These are phyloP conservation scores for Orbilia ellipsospora DNA, from an alignment of 2,329 filamentous ascomycete species.

Conservation along the genomic window DNA sequence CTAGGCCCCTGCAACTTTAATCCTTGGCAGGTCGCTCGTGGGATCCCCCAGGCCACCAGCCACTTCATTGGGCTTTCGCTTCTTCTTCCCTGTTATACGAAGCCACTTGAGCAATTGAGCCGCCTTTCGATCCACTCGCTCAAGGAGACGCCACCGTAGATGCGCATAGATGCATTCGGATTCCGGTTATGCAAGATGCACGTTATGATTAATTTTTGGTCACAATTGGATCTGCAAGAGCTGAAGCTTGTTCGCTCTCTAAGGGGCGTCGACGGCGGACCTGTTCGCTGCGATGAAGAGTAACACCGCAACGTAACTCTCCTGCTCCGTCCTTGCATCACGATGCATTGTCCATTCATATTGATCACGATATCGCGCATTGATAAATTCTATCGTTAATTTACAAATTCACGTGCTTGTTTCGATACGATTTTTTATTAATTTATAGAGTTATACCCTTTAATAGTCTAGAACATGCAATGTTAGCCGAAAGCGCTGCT, in stretches of 20 bases:
- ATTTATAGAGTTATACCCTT: constrained; percentile 6
- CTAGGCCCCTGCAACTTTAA: constrained; percentile 10
- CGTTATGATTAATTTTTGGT: constrained; percentile 16
- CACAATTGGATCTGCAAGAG: constrained; percentile 25
- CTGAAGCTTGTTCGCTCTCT: constrained; percentile 55
- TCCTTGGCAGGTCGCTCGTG: constrained; percentile 29
- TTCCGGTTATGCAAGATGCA: constrained; percentile 47
- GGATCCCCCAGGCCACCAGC: constrained; percentile 17
- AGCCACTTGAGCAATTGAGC: constrained; percentile 52
- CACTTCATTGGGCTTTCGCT: constrained; percentile 31
- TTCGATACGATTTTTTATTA: constrained; percentile 31
- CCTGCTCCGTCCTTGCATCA: no score
- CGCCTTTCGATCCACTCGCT: constrained; percentile 26
- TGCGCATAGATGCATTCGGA: constrained; percentile 24
- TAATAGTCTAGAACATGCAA: constrained; percentile 20
- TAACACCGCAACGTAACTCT: no score
- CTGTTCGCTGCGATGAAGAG: constrained; percentile 11
- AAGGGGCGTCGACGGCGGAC: constrained; percentile 38
- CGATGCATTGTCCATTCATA: no score
- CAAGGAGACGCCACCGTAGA: not conserved
- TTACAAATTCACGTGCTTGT: constrained; percentile 16
- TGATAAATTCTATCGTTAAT: constrained; percentile 33
- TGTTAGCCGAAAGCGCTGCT: constrained; percentile 47
- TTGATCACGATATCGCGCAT: not conserved
- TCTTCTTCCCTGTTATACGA: constrained; percentile 31